Base-by-base conservation (phyloP, 768 basidiomycete genomes). In the Hirschioporus abietinus region DNA sequence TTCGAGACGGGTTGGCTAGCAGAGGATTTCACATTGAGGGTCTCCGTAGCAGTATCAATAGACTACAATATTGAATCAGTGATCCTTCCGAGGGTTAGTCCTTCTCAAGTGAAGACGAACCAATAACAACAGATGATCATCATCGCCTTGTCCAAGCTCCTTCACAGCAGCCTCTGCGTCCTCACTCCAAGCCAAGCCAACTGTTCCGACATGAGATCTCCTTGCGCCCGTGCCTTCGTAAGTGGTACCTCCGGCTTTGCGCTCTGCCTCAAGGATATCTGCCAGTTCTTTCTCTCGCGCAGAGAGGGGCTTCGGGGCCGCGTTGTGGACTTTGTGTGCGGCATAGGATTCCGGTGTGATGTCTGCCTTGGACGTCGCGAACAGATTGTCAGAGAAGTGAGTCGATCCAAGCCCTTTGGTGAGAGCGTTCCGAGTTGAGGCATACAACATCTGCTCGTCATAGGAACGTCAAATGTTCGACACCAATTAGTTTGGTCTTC, bases 221-320 rank as follows among this genome's bases (percentile, higher is more conserved):
- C 86, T 79, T 1, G 79, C 81, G 30, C 81, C 79, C 69, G 85
- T 89, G 7, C 87, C 89, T 68, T 86, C 83, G 69, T 89, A 90
- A 0, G 75, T 74, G 62, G 76, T 77, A 52, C 79, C 74, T 63
- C 80, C 83, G 9, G 82, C 82, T 65, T 81, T 78, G n/a, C 86
- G 81, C 74, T 96, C 96, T 2, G 92, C 92, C 0, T 86, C 84
- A 62, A 84, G 86, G 67, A 96, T 83, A 65, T 89, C 88, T 0
- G 84, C 89, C 68, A 96, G 82, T 74, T 96, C 95, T 67, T 88
- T 84, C 76, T 98, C 96, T 35, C 89, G 84, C 0, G 86, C 84
- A 52, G 89, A 93, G 71, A 97, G 81, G 1, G 95, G 96, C 68
- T 92, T 84, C 1, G 93, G 91, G 0, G 93, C 91, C 35, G 84